These are phyloP conservation scores for Termitomyces sp. DNA, from an alignment of 768 basidiomycete genomes.

Conservation along the genomic window DNA sequence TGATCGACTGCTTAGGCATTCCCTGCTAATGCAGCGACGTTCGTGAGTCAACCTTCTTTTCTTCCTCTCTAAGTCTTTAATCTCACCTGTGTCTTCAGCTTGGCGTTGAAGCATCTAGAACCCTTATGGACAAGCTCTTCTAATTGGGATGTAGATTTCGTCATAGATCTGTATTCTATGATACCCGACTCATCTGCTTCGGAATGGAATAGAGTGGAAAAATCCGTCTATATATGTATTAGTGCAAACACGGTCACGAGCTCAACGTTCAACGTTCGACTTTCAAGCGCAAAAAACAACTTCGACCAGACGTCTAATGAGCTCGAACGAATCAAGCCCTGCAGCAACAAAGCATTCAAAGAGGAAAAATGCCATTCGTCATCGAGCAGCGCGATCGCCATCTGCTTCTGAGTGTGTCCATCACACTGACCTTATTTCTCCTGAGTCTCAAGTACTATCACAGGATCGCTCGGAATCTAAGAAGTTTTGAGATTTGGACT, in stretches of 20 bases:
- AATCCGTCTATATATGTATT: conserved; percentile 1
- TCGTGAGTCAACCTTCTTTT: conserved; percentile 51
- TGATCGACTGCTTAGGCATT: conserved; percentile 60
- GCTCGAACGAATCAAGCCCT: conserved; percentile 5
- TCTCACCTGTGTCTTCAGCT: conserved; percentile 47
- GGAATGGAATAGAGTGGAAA: too few relatives aligned
- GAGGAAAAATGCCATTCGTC: conserved; percentile 10
- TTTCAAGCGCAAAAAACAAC: neutral
- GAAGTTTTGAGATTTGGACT: conserved; percentile 50
- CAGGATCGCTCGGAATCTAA: conserved; percentile 47
- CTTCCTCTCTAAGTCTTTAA: conserved; percentile 1
- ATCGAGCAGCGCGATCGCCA: conserved; percentile 26
- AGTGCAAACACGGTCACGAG: conserved; percentile 1
- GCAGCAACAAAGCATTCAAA: conserved; percentile 5
- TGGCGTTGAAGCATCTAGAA: conserved; percentile 89
- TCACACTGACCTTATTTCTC: neutral
- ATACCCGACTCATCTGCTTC: neutral
- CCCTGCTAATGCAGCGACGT: conserved; percentile 95
- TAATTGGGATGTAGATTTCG: conserved; percentile 18
- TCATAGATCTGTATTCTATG: neutral
- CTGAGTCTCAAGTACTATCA: neutral
- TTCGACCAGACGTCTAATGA: neutral
- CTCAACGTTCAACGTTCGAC: too few relatives aligned
- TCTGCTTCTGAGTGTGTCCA: conserved; percentile 40
- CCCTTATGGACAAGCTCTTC: conserved; percentile 70